phyloP scores from a whole-genome alignment of 2,329 filamentous ascomycete genomes.

The Apiospora phragmitis region DNA sequence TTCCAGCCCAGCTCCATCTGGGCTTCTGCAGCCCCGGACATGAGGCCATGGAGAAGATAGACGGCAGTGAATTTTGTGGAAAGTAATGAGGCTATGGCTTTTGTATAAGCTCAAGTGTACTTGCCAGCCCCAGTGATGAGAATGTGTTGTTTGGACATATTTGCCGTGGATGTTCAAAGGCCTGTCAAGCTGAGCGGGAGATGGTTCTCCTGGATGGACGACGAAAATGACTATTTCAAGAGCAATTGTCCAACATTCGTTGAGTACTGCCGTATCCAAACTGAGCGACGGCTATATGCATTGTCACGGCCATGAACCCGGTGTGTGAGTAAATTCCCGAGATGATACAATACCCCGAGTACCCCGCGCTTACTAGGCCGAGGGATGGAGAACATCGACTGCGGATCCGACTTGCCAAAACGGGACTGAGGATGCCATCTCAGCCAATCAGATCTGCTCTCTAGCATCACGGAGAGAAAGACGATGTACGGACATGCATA shows the following conservation, averaged over 20 bases:
- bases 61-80: constrained; percentile 41
- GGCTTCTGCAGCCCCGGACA: constrained; percentile 62
- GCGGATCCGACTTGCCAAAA: constrained; percentile 4
- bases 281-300: not conserved
- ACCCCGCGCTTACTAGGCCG: not conserved
- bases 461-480: not conserved
- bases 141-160: constrained; percentile 32
- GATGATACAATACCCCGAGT: not conserved
- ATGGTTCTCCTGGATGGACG: not conserved
- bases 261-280: not conserved
- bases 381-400: not conserved
- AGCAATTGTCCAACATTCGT: not conserved
- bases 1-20: constrained; percentile 55
- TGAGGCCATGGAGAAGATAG: constrained; percentile 64
- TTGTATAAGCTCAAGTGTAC: constrained; percentile 16
- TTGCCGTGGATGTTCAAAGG: not conserved
- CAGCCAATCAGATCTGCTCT: not conserved
- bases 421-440: not conserved
- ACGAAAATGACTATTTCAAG: not conserved
- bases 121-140: constrained; percentile 50
- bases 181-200: not conserved
- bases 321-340: not conserved
- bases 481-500: not conserved
- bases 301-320: not conserved
- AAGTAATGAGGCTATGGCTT: constrained; percentile 31